Evolutionary conservation across 2,329 filamentous ascomycete species (phyloP).

Genomic region (Epichloe baconii): DNA sequence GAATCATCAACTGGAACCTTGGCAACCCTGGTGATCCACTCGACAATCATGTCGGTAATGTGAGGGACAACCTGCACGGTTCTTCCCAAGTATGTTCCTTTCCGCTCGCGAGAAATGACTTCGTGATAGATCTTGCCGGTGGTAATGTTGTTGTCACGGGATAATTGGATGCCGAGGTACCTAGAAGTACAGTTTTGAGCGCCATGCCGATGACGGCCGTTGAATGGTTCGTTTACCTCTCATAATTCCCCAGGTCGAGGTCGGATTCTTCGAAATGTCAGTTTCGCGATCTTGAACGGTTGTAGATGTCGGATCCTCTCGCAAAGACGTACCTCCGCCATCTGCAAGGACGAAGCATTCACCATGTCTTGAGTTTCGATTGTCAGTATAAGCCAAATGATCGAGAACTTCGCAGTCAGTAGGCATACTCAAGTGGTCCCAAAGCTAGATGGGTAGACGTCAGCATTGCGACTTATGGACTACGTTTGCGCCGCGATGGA

Average conservation of each 20-base stretch:
- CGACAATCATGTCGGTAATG: constrained; percentile 80
- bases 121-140: constrained; percentile 85
- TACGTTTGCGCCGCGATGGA: not conserved
- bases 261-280: constrained; percentile 23
- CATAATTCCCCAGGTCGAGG: constrained; percentile 45
- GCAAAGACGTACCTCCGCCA: constrained; percentile 40
- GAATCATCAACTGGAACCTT: constrained; percentile 78
- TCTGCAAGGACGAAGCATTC: constrained; percentile 83
- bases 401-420: not conserved
- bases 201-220: not conserved
- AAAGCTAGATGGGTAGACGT: not conserved
- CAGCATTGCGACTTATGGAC: not conserved
- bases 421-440: constrained; percentile 20
- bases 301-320: not conserved
- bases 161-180: constrained; percentile 72
- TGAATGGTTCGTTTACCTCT: constrained; percentile 20
- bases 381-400: constrained; percentile 2
- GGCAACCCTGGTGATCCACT: constrained; percentile 82
- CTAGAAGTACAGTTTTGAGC: constrained; percentile 8
- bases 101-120: constrained; percentile 25
- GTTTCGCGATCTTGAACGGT: not conserved
- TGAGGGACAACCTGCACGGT: constrained; percentile 89
- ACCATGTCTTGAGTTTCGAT: constrained; percentile 48
- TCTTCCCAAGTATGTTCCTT: constrained; percentile 69
- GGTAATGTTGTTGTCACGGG: constrained; percentile 87